A percentile compares a stretch with the other conserved stretches of the same genome.
These are phyloP conservation scores for Nannochloropsis salina DNA, from an alignment of 108 stramenopile genomes.

Conservation along the genomic window DNA sequence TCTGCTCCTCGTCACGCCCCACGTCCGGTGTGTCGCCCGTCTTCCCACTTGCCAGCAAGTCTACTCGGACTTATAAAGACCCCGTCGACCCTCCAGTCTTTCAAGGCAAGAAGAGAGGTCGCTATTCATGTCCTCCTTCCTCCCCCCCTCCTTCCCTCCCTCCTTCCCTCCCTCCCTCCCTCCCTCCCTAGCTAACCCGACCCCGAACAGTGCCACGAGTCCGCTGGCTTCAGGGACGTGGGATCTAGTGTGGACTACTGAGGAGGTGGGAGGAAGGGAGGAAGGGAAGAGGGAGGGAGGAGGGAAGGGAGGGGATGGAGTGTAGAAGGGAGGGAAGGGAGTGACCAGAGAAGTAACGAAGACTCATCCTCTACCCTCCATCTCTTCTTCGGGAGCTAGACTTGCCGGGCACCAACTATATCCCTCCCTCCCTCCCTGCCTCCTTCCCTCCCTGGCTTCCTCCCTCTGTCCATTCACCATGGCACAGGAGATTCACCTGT, in stretches of 20 bases:
- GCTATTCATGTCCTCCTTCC: not conserved
- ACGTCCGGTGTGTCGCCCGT: too few relatives aligned
- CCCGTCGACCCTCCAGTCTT: too few relatives aligned
- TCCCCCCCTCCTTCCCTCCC: not conserved
- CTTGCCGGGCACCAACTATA: not conserved
- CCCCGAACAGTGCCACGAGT: conserved; percentile 11
- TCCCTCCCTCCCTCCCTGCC: not conserved
- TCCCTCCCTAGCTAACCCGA: not conserved
- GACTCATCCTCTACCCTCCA: not conserved
- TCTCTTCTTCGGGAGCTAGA: not conserved
- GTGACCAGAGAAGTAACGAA: not conserved
- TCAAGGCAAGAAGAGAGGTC: too few relatives aligned
- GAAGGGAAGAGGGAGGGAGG: not conserved
- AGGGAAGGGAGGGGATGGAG: not conserved
- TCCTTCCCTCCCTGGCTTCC: not conserved
- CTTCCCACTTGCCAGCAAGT: too few relatives aligned
- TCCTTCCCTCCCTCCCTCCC: not conserved
- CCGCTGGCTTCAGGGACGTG: not conserved
- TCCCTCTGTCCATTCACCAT: not conserved
- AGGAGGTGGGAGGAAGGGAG: not conserved
- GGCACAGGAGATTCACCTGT: not conserved
- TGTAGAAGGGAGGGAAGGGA: not conserved
- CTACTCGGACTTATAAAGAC: too few relatives aligned
- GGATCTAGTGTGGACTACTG: conserved; percentile 12
- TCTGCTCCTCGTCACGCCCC: too few relatives aligned